Base-by-base conservation (phyloP, 2,329 filamentous ascomycete genomes). In the Paracamarosporium sp. region DNA sequence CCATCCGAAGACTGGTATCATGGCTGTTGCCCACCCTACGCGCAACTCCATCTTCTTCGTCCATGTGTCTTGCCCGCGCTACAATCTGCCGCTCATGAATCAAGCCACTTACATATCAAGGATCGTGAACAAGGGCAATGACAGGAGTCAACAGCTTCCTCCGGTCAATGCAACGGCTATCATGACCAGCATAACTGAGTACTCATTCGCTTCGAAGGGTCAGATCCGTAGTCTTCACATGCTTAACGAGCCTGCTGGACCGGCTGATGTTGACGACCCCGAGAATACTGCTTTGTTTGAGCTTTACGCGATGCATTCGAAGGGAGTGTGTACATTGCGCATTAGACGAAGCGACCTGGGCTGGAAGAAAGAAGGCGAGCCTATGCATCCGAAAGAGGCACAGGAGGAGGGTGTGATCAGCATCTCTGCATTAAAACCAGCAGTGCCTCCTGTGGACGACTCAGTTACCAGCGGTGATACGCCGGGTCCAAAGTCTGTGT, bases 41-140 rank as follows among this genome's bases (percentile, higher is more conserved):
- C 88, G 95, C 63, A 99, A 99, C 81, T 97, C 93, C 7, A 89
- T 99, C 76, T 99, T 97, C 81, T 96, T 99, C 79, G 88, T 97
- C 50, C 94, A 98, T 71, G 82, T 99, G 35, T 98, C 94, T 51
- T 94, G 93, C 38, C 95, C 95, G 20, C 92, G 92, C 78, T 98
- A 99, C 81, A 91, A 89, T 68, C 82, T 98, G 59, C 82, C 84
- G 20, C 85, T 86, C 63, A 86, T 97, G 77, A 90, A 91, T 25
- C 95, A 99, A 80, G 93, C 94, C 48, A 88, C 90, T 24, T 99
- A 93, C 77, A 89, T 97, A 65, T 86, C 90, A 73, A 89, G 89
- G 61, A 83, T 97, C 57, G 88, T 89, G 12, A 83, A 86, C 43
- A 75, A 75, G 65, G 61, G 28, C 17, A 38, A 63, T 22, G 67